phyloP scores from a whole-genome alignment of 169 alveolate genomes.

The Babesia divergens region DNA sequence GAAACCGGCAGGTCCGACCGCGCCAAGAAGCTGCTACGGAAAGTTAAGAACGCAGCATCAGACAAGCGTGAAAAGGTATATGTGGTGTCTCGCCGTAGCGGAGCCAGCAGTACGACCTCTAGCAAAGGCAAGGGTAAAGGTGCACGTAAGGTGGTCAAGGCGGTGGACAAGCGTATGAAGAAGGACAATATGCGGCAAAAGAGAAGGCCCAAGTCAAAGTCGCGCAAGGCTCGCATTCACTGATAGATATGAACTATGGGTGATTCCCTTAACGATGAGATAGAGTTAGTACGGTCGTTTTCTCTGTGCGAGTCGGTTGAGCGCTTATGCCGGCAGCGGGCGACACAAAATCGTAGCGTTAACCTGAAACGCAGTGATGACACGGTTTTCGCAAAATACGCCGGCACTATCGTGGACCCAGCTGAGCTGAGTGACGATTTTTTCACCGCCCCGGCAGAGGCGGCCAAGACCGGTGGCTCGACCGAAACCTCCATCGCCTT shows the following conservation, averaged over 20 bases:
- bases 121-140: conserved; percentile 76
- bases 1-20: conserved; percentile 25
- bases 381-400: background rate
- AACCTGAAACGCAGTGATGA: background rate
- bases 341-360: background rate
- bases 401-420: background rate
- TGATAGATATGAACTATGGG: background rate
- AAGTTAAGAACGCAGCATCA: conserved; percentile 35
- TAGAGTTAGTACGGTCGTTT: conserved; percentile 26
- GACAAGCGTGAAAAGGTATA: conserved; percentile 73
- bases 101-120: conserved; percentile 71
- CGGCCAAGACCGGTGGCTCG: background rate
- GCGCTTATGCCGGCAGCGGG: background rate
- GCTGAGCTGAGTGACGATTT: background rate
- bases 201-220: conserved; percentile 67
- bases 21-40: conserved; percentile 46
- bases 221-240: conserved; percentile 48
- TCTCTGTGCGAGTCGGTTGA: conserved; percentile 32
- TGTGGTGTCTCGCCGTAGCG: conserved; percentile 81
- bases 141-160: conserved; percentile 79
- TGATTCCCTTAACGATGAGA: conserved; percentile 1
- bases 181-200: conserved; percentile 89
- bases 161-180: conserved; percentile 94
- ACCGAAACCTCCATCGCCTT: background rate
- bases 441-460: background rate